Evolutionary conservation across 225 moss, liverwort and hornwort genomes (phyloP).

Genomic region (Ulota crispa): DNA sequence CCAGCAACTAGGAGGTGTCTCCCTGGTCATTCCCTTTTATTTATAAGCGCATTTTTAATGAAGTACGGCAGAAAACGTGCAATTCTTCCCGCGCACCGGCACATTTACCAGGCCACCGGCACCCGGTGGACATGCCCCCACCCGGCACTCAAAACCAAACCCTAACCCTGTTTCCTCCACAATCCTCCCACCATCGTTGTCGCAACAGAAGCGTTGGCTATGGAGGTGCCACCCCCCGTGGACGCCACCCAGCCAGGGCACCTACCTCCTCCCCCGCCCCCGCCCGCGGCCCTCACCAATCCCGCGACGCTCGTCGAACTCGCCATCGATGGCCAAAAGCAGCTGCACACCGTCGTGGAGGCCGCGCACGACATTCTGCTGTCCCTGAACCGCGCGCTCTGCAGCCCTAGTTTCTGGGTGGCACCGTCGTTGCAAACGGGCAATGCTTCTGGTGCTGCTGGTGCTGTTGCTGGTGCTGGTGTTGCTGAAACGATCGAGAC

Average conservation of each 20-base stretch:
- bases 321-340: slow-evolving; percentile 68
- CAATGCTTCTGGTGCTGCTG: not conserved
- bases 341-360: slow-evolving; percentile 75
- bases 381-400: slow-evolving; percentile 71
- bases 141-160: not conserved
- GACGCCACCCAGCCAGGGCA: slow-evolving; percentile 22
- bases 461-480: not conserved
- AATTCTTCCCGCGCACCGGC: not conserved
- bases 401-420: slow-evolving; percentile 74
- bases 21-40: too few species aligned
- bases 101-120: not conserved
- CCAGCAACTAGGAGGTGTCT: too few species aligned
- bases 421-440: slow-evolving; percentile 48
- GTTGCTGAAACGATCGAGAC: slow-evolving; percentile 19
- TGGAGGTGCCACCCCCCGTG: slow-evolving; percentile 37
- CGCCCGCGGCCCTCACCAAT: not conserved
- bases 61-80: too few species aligned
- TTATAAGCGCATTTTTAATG: too few species aligned
- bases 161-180: not conserved
- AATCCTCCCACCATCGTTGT: not conserved
- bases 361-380: slow-evolving; percentile 81
- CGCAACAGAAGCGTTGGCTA: slow-evolving; percentile 20
- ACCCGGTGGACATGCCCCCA: not conserved
- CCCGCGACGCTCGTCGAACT: slow-evolving; percentile 59
- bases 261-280: not conserved